phyloP scores from a whole-genome alignment of 78 protist species.

The Dictyostelium capitatum region DNA sequence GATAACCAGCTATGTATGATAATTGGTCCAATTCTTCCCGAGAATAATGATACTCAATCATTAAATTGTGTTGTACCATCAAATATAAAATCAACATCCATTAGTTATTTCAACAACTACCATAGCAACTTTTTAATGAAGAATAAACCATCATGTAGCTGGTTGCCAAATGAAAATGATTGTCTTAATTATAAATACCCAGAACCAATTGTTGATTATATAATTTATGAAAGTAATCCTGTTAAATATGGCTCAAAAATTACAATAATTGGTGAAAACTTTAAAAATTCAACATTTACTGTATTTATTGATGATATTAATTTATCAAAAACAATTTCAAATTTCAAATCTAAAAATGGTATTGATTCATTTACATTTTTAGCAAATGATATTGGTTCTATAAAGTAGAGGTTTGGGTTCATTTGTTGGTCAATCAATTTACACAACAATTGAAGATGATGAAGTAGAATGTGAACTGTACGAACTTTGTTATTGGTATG shows the following conservation, averaged over 20 bases:
- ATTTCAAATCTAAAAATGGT: neutral
- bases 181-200: neutral
- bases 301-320: neutral
- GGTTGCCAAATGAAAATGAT: too few relatives aligned
- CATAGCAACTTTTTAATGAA: too few relatives aligned
- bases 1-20: too few relatives aligned
- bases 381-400: neutral
- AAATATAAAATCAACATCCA: neutral
- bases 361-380: neutral
- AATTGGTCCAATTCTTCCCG: too few relatives aligned
- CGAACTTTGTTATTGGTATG: too few relatives aligned
- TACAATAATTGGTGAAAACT: neutral
- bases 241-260: neutral
- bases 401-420: too few relatives aligned
- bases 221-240: neutral
- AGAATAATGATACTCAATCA: neutral
- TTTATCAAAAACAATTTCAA: neutral
- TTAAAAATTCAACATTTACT: neutral
- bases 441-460: too few relatives aligned
- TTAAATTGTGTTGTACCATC: neutral
- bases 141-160: too few relatives aligned
- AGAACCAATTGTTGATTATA: neutral
- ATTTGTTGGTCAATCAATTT: too few relatives aligned
- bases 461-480: too few relatives aligned
- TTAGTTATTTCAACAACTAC: too few relatives aligned